These are phyloP conservation scores for Delonix regia DNA, from an alignment of 306 rosid species.

Conservation along the genomic window DNA sequence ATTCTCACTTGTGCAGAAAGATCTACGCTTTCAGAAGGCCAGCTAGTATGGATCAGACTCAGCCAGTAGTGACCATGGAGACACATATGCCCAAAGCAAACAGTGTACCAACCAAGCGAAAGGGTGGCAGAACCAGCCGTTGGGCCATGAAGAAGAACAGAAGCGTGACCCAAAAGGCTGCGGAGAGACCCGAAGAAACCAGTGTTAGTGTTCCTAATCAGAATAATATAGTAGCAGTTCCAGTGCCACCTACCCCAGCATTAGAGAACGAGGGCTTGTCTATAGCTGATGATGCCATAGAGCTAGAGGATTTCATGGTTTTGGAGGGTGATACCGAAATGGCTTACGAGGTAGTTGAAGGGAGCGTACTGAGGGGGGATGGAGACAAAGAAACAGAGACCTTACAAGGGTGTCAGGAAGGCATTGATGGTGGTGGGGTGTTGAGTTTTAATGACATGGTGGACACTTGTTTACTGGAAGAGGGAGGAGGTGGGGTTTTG, in stretches of 20 bases:
- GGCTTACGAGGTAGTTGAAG: neutral
- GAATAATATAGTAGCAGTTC: neutral
- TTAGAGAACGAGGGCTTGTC: constrained; percentile 36
- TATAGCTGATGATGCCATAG: neutral
- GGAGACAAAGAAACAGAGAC: constrained; percentile 9
- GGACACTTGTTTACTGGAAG: constrained; percentile 36
- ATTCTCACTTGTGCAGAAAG: constrained; percentile 81
- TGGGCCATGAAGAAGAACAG: constrained; percentile 69
- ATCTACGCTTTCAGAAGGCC: constrained; percentile 53
- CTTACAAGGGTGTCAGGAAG: constrained; percentile 7
- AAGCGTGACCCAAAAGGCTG: neutral
- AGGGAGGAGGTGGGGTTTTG: constrained; percentile 35
- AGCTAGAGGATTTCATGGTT: neutral
- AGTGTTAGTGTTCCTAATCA: neutral
- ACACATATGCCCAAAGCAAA: constrained; percentile 19
- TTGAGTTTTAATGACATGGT: constrained; percentile 36
- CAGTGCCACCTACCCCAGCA: constrained; percentile 30
- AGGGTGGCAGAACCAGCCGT: constrained; percentile 65
- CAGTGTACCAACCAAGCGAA: constrained; percentile 32
- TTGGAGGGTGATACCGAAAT: neutral
- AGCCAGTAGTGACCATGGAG: neutral
- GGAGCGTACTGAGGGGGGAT: neutral
- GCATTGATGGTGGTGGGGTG: constrained; percentile 41
- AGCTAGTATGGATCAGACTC: neutral
- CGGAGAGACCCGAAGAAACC: neutral